Conservation (phyloP, 768 basidiomycete genomes). For the Tricholoma hemisulphureum region DNA sequence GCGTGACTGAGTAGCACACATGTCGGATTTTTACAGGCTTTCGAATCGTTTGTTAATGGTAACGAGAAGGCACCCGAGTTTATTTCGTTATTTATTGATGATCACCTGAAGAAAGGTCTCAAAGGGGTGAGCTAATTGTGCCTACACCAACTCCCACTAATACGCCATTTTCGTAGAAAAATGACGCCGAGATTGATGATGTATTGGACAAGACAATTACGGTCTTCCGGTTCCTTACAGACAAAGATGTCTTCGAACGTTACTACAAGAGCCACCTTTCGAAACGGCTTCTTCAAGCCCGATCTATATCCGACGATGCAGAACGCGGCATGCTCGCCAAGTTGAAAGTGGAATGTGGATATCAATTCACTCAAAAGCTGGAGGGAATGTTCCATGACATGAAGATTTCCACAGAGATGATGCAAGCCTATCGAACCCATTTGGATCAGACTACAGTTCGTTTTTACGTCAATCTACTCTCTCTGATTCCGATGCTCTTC, state of each 20-base stretch:
- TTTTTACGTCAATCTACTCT: conserved; percentile 8
- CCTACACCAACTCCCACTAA: background rate
- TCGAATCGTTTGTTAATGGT: conserved; percentile 85
- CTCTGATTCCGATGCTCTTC: conserved; percentile 9
- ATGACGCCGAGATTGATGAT: conserved; percentile 84
- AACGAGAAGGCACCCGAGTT: conserved; percentile 90
- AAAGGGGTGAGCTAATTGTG: conserved; percentile 69
- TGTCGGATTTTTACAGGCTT: conserved; percentile 59
- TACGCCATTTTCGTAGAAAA: conserved; percentile 62
- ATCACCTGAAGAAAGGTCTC: conserved; percentile 90
- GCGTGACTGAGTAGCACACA: background rate
- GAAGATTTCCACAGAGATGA: conserved; percentile 81
- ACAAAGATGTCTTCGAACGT: conserved; percentile 97
- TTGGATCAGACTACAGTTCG: conserved; percentile 62
- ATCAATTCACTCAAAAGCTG: conserved; percentile 95
- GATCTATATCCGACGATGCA: conserved; percentile 95
- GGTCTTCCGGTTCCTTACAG: conserved; percentile 88
- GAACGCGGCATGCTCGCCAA: conserved; percentile 97
- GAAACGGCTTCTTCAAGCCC: conserved; percentile 80
- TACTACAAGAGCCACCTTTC: conserved; percentile 98
- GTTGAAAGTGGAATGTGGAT: conserved; percentile 94
- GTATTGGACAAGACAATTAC: conserved; percentile 95
- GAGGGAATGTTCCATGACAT: conserved; percentile 99
- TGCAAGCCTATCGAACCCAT: conserved; percentile 66
- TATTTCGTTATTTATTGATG: conserved; percentile 95